Evolutionary conservation across 345 rosid species (phyloP).

Genomic region (Ceriops decandra): DNA sequence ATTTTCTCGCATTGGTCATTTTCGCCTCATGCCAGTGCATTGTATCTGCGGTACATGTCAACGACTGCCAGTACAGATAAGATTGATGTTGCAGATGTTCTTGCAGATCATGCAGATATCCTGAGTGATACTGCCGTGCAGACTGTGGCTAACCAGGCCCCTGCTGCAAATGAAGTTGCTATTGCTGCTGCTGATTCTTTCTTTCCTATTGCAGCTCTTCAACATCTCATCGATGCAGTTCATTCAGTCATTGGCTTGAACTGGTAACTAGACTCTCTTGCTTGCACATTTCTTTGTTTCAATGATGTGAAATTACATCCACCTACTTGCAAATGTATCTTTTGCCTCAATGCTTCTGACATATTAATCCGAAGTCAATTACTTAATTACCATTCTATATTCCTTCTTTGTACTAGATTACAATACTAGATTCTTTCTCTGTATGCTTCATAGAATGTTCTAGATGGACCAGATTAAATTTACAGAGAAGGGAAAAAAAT

Average conservation of each 20-base stretch:
- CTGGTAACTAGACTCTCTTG: slow-evolving; percentile 40
- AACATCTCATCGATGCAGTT: slow-evolving; percentile 59
- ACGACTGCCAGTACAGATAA: slow-evolving; percentile 41
- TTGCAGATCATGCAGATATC: slow-evolving; percentile 46
- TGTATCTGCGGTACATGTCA: slow-evolving; percentile 55
- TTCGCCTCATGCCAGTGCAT: slow-evolving; percentile 32
- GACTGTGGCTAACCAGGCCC: slow-evolving; percentile 47
- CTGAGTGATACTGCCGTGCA: slow-evolving; percentile 47
- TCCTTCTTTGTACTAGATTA: too few relatives aligned
- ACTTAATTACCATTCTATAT: too few relatives aligned
- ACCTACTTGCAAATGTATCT: too few relatives aligned
- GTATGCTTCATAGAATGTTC: too few relatives aligned
- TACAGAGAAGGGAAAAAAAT: too few relatives aligned
- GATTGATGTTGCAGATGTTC: slow-evolving; percentile 25
- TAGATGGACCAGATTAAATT: too few relatives aligned
- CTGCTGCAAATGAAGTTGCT: slow-evolving; percentile 67
- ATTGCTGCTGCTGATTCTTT: slow-evolving; percentile 69
- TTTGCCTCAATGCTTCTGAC: too few relatives aligned
- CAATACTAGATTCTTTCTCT: too few relatives aligned
- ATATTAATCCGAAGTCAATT: too few relatives aligned
- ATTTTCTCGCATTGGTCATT: slow-evolving; percentile 29
- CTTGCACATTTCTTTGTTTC: neutral
- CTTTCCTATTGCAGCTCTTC: slow-evolving; percentile 59
- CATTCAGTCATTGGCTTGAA: slow-evolving; percentile 55
- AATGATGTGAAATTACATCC: too few relatives aligned